These are phyloP conservation scores for Alnus glutinosa DNA, from an alignment of 306 rosid species.

Conservation along the genomic window DNA sequence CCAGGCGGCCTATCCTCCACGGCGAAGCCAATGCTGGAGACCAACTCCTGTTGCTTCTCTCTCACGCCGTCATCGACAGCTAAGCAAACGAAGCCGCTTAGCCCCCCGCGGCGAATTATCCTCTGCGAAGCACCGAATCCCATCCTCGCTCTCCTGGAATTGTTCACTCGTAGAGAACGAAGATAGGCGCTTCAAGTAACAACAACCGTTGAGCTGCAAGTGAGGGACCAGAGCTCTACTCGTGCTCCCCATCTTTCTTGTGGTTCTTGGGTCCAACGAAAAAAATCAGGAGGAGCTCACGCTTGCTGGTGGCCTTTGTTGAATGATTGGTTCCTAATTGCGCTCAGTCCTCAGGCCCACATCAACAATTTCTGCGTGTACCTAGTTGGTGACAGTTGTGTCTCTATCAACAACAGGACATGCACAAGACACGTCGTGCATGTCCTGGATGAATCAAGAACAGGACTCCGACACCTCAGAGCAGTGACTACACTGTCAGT, in stretches of 20 bases:
- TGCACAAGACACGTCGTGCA: no score
- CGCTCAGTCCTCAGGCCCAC: conserved; percentile 12
- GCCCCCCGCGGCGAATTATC: conserved; percentile 1
- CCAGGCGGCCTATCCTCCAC: conserved; percentile 74
- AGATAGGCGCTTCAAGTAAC: conserved; percentile 21
- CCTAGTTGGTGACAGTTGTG: no score
- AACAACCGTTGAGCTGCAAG: conserved; percentile 38
- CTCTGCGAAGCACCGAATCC: conserved; percentile 28
- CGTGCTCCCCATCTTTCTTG: conserved; percentile 56
- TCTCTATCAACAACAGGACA: no score
- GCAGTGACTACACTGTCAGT: no score
- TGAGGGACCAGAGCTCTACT: conserved; percentile 43
- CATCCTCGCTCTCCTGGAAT: conserved; percentile 30
- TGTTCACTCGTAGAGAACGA: conserved; percentile 36
- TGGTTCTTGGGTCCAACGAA: no score
- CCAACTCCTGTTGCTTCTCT: conserved; percentile 51
- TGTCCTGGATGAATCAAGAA: no score
- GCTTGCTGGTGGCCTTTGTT: neutral
- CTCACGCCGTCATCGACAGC: conserved; percentile 78
- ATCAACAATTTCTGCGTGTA: no score
- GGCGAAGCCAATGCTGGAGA: conserved; percentile 47
- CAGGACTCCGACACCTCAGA: no score
- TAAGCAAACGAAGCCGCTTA: conserved; percentile 44
- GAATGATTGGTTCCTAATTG: conserved; percentile 37
- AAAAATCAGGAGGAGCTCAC: no score